phyloP scores from a whole-genome alignment of 257 asterid species.

The Solanum pennellii region DNA sequence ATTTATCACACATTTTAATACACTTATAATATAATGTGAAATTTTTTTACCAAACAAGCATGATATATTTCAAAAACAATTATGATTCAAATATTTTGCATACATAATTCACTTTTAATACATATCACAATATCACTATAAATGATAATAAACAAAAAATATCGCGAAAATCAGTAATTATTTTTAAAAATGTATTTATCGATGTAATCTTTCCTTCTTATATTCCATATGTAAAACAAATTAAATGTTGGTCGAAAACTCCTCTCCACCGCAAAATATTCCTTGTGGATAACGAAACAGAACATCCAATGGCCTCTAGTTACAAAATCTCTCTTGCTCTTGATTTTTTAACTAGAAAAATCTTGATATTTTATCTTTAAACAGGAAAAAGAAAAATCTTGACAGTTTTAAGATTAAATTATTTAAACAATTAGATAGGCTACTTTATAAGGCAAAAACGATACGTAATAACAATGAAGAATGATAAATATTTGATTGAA shows the following conservation, averaged over 20 bases:
- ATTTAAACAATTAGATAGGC: background rate
- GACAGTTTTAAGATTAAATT: background rate
- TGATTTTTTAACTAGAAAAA: background rate
- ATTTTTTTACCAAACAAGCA: too few species aligned
- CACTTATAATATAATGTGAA: too few species aligned
- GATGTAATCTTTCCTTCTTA: background rate
- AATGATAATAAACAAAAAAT: too few species aligned
- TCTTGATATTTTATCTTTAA: background rate
- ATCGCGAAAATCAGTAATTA: too few species aligned
- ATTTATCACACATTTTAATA: too few species aligned
- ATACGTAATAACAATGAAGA: background rate
- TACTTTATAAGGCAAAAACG: background rate
- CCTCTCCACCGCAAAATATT: background rate
- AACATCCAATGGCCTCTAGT: background rate
- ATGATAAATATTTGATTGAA: background rate
- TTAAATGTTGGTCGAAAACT: background rate
- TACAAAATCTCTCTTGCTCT: background rate
- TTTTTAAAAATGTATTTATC: too few species aligned
- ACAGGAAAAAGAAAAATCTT: background rate
- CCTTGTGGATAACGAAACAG: background rate
- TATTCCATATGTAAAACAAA: background rate
- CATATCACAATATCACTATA: too few species aligned
- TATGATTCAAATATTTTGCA: too few species aligned
- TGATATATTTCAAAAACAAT: too few species aligned
- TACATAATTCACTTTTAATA: too few species aligned